phyloP scores from a whole-genome alignment of 169 alveolate species.

The Plasmodium gonderi region DNA sequence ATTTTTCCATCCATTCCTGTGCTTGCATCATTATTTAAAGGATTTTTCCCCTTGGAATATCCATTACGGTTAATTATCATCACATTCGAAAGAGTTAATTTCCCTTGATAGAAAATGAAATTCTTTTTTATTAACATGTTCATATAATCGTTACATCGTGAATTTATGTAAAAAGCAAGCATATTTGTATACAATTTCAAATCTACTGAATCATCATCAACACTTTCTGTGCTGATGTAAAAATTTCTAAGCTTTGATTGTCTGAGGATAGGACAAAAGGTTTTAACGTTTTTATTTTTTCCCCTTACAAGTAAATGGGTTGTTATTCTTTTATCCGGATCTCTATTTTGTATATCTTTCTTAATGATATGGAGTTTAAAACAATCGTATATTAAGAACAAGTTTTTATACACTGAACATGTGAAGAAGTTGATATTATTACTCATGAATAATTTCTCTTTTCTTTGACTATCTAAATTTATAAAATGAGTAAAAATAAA shows the following conservation, averaged over 20 bases:
- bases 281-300: background rate
- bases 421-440: constrained; percentile 32
- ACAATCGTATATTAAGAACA: constrained; percentile 61
- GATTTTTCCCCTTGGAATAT: background rate
- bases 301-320: constrained; percentile 15
- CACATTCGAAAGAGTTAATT: background rate
- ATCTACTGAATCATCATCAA: constrained; percentile 16
- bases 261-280: constrained; percentile 14
- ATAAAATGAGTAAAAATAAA: constrained; percentile 52
- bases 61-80: background rate
- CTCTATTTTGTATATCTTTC: background rate
- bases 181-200: background rate
- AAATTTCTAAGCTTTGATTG: constrained; percentile 9
- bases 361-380: constrained; percentile 8
- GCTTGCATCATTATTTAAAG: background rate
- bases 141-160: constrained; percentile 24
- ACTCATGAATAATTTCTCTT: constrained; percentile 43
- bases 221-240: background rate
- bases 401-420: constrained; percentile 27
- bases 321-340: background rate
- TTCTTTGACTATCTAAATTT: constrained; percentile 48
- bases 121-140: constrained; percentile 16
- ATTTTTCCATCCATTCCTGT: background rate
- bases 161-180: constrained; percentile 19
- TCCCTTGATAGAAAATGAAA: constrained; percentile 2